Percentiles rank a stretch among this genome's conserved stretches.
These are phyloP conservation scores for Debaryomyces nepalensis DNA, from an alignment of 1,139 yeast genomes.

Conservation along the genomic window DNA sequence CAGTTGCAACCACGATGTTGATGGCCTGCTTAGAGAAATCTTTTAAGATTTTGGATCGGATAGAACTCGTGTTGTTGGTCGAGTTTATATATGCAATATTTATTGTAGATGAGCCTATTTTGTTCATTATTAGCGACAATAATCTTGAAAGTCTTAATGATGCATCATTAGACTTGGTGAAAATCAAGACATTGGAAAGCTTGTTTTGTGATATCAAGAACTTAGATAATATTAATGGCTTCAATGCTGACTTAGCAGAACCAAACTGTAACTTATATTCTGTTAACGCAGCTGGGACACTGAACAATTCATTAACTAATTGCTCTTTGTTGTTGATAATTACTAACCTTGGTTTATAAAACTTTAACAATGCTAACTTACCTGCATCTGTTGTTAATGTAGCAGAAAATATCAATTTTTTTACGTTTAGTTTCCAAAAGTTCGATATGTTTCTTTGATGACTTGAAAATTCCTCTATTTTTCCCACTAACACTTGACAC, in stretches of 20 bases:
- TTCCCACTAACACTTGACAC: slow-evolving; percentile 69
- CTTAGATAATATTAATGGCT: slow-evolving; percentile 73
- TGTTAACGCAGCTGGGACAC: slow-evolving; percentile 57
- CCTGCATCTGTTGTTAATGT: slow-evolving; percentile 94
- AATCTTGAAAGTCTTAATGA: slow-evolving; percentile 75
- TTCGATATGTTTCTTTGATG: slow-evolving; percentile 27
- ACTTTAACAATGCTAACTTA: slow-evolving; percentile 69
- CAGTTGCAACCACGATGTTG: slow-evolving; percentile 79
- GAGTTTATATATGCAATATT: slow-evolving; percentile 48
- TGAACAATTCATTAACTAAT: slow-evolving; percentile 55
- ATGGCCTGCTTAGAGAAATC: slow-evolving; percentile 57
- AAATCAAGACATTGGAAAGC: slow-evolving; percentile 56
- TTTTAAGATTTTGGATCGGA: slow-evolving; percentile 53
- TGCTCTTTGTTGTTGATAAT: slow-evolving; percentile 65
- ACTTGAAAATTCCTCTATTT: slow-evolving; percentile 40
- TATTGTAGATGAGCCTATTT: slow-evolving; percentile 22
- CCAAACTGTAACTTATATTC: slow-evolving; percentile 58
- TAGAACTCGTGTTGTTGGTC: slow-evolving; percentile 50
- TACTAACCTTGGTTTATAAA: slow-evolving; percentile 70
- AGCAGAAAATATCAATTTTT: slow-evolving; percentile 85
- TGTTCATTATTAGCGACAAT: slow-evolving; percentile 49
- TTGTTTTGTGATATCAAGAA: slow-evolving; percentile 45
- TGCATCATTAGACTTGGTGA: slow-evolving; percentile 86
- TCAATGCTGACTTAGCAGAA: slow-evolving; percentile 60
- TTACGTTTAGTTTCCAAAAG: slow-evolving; percentile 36